Evolutionary conservation across 2,329 filamentous ascomycete species (phyloP), one percentile per base, ranked within the genome.

Genomic region (Aspergillus tamarii): DNA sequence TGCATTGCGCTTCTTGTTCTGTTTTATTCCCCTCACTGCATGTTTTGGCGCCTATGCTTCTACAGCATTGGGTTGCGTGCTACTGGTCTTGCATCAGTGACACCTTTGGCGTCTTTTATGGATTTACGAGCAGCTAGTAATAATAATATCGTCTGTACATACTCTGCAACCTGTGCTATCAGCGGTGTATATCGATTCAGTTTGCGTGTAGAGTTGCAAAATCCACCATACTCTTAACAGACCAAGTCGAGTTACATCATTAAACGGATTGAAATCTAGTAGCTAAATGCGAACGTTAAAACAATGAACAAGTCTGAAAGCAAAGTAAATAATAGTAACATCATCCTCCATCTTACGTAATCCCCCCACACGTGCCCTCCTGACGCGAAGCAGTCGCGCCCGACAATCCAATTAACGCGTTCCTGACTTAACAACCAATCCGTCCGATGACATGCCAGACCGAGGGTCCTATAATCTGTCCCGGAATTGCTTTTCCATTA

Each of bases 81-180:
- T 61, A 46, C 63, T 57, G 21, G 28, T 56, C 53, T 61, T 63
- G 61, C 53, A 62, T 63, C 46, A 50, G 56, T 54, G 62, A 48
- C 55, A 56, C 61, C 19, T 41, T 52, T 36, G 63, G 61, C 62
- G 60, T 59, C 53, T 64, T 32, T 62, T 60, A 52, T 66, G 63
- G 63, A 56, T 55, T 65, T 61, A 61, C 63, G 62, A 67, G 61
- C 64, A 67, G 62, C 43, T 58, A 59, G 34, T 70, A 69, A 63
- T 69, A 70, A 64, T 70, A 70, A 69, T 70, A 66, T 57, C 50
- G 61, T 61, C 60, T 67, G 67, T 70, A 69, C 64, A 69, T 70
- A 55, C 32, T 55, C 21, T 55, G 14, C 52, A 55, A 55, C 12
- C 32, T 26, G 16, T 54, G 52, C 28, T 36, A 54, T 54, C 19